Evolutionary conservation across 257 asterid species (phyloP), one percentile per base, ranked within the genome.

Genomic region (Sherardia arvensis): DNA sequence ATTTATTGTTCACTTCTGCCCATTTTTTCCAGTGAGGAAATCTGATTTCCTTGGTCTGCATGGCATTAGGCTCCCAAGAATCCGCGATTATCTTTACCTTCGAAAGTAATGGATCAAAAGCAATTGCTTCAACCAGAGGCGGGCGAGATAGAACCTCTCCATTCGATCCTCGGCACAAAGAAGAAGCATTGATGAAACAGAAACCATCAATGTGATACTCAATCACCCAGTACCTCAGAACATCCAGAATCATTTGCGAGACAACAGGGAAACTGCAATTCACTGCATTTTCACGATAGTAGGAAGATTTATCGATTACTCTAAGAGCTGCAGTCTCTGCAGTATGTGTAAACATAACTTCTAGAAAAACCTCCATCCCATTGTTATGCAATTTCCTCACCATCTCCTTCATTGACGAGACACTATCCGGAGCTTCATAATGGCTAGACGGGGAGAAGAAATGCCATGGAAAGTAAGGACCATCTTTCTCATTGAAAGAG

Each of bases 21-120:
- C 99, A 93, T 85, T 86, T 85, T 74, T 84, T 88, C 99, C 99
- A 93, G 80, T 90, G 97, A 64, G 99, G 97, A 67, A 90, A 87
- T 45, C 53, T 23, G 2, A 62, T 66, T 54, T 84, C 85, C 73
- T 80, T 80, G 0, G 77, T 53, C 64, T 70, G 81, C 67, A 68
- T 47, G 7, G 60, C 70, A 22, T 29, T 64, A 70, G 96, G 90
- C 64, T 84, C 87, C 95, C 91, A 89, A 45, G 79, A 72, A 73
- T 89, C 99, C 2, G 95, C 93, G 64, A 93, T 72, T 54, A 84
- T 27, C 87, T 93, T 93, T 72, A 75, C 86, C 64, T 79, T 83
- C 8, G 96, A 83, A 60, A 93, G 96, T 55, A 93, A 20, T 3
- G 97, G 99, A 71, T 93, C 99, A 53, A 87, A 78, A 49, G 96